Percentiles rank a stretch among this genome's conserved stretches.
phyloP scores from a whole-genome alignment of 306 rosid species.

The Arachis stenosperma region DNA sequence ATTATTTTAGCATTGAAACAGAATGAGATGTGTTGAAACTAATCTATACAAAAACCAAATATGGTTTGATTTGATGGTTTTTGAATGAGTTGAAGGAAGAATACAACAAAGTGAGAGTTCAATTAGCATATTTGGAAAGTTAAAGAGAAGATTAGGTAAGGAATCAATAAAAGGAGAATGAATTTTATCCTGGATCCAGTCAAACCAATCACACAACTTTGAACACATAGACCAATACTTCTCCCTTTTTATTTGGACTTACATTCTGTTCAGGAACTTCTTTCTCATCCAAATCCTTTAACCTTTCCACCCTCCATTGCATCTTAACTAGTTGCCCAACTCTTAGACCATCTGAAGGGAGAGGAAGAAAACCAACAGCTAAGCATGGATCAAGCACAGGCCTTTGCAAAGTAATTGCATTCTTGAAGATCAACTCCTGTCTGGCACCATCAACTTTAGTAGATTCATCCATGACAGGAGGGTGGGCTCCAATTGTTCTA shows the following conservation, averaged over 20 bases:
- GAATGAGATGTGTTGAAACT: background rate
- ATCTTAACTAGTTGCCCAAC: slow-evolving; percentile 90
- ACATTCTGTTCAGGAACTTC: slow-evolving; percentile 60
- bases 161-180: slow-evolving; percentile 1
- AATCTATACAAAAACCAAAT: background rate
- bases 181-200: slow-evolving; percentile 1
- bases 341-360: slow-evolving; percentile 80
- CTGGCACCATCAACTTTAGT: slow-evolving; percentile 50
- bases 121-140: slow-evolving; percentile 7
- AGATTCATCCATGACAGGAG: slow-evolving; percentile 59
- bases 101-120: background rate
- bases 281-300: slow-evolving; percentile 65
- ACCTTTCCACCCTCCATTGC: slow-evolving; percentile 97
- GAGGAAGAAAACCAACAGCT: slow-evolving; percentile 98
- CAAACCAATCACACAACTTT: background rate
- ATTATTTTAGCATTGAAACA: slow-evolving; percentile 27
- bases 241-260: slow-evolving; percentile 39
- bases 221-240: background rate
- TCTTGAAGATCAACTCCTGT: slow-evolving; percentile 79
- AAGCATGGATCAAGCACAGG: slow-evolving; percentile 96
- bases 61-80: slow-evolving; percentile 1
- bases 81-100: slow-evolving; percentile 11
- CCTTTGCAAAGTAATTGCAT: slow-evolving; percentile 82
- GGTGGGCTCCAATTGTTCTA: slow-evolving; percentile 87
- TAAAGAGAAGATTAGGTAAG: slow-evolving; percentile 3